These are phyloP conservation scores for Dictyostelium firmibasis DNA, from an alignment of 78 protist genomes.

Conservation along the genomic window DNA sequence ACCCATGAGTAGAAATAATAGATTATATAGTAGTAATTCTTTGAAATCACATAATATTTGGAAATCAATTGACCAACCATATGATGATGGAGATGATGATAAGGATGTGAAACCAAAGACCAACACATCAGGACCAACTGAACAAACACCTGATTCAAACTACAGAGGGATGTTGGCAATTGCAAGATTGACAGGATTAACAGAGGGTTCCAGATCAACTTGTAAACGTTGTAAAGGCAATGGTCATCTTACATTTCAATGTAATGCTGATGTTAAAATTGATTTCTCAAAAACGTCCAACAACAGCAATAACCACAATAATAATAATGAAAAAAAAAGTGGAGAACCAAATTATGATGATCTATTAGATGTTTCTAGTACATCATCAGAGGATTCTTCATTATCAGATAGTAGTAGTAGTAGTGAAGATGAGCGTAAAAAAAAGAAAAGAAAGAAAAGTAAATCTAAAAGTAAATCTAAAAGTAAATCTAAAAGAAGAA, in stretches of 20 bases:
- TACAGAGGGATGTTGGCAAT: slow-evolving; percentile 42
- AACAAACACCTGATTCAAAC: slow-evolving; percentile 5
- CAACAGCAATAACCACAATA: slow-evolving; percentile 8
- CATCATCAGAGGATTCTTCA: slow-evolving; percentile 46
- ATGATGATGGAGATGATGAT: background rate
- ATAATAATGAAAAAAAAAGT: background rate
- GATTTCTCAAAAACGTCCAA: background rate
- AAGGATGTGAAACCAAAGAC: background rate
- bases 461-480: background rate
- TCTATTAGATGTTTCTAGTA: slow-evolving; percentile 55
- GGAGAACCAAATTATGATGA: slow-evolving; percentile 16
- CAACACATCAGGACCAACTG: background rate
- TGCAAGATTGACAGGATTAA: slow-evolving; percentile 22
- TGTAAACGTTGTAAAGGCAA: slow-evolving; percentile 39
- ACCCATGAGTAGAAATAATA: background rate
- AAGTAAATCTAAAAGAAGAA: background rate
- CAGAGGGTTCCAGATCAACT: slow-evolving; percentile 29
- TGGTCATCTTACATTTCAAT: slow-evolving; percentile 72
- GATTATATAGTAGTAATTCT: slow-evolving; percentile 42
- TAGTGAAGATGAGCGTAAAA: slow-evolving; percentile 25
- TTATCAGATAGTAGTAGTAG: slow-evolving; percentile 13
- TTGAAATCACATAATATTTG: slow-evolving; percentile 44
- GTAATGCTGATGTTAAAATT: slow-evolving; percentile 20
- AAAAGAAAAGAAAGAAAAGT: slow-evolving; percentile 22
- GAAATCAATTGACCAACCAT: slow-evolving; percentile 20